phyloP scores from a whole-genome alignment of 257 asterid genomes.

The Salvia miltiorrhiza region DNA sequence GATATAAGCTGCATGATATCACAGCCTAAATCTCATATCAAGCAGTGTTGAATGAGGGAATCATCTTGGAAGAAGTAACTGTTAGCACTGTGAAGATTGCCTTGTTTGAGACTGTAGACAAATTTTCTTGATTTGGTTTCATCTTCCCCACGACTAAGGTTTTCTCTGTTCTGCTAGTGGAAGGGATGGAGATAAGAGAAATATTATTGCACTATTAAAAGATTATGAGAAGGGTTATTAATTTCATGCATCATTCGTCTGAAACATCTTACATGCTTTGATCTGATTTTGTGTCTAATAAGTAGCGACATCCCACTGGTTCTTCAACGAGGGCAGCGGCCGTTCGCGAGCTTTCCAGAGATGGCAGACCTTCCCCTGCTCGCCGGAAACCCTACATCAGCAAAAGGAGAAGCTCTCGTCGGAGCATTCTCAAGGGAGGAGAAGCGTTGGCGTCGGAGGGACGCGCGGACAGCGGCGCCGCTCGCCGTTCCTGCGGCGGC shows the following conservation, averaged over 20 bases:
- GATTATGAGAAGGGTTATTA: neutral
- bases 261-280: slow-evolving; percentile 4
- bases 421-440: too few species aligned
- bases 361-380: too few species aligned
- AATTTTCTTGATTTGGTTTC: slow-evolving; percentile 3
- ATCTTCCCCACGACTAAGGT: neutral
- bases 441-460: too few species aligned
- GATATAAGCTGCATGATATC: neutral
- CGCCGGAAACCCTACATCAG: too few species aligned
- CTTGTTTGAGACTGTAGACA: neutral
- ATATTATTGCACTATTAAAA: slow-evolving; percentile 4
- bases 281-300: slow-evolving; percentile 12
- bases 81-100: neutral
- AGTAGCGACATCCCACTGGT: too few species aligned
- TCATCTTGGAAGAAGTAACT: neutral
- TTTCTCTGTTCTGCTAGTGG: neutral
- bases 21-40: neutral
- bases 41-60: neutral
- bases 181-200: neutral
- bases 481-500: too few species aligned
- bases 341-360: too few species aligned
- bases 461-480: too few species aligned
- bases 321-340: too few species aligned
- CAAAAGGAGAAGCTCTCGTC: too few species aligned
- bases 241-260: slow-evolving; percentile 2